phyloP scores from a whole-genome alignment of 495 filamentous ascomycete genomes.

The Bacidia rubella region DNA sequence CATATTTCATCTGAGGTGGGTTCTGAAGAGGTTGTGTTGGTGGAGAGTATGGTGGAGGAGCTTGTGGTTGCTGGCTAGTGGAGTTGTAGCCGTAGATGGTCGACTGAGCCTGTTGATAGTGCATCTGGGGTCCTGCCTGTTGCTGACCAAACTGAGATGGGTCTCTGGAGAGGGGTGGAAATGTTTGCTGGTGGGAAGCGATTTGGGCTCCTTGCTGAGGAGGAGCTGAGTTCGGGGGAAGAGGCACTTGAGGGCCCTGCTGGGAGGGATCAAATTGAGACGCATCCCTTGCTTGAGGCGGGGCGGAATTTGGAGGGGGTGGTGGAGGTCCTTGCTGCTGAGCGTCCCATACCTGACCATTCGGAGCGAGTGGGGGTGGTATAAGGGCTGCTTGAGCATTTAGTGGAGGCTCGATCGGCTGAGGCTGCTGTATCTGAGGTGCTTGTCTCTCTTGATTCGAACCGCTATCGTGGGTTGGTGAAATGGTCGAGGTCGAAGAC shows the following conservation, averaged over 20 bases:
- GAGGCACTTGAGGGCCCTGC: no score
- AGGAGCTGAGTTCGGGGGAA: neutral
- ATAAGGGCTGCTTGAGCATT: neutral
- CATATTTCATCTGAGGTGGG: neutral
- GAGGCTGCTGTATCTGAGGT: neutral
- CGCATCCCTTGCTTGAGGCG: neutral
- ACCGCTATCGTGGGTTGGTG: neutral
- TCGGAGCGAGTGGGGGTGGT: neutral
- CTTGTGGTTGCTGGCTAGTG: neutral
- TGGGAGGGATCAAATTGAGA: no score
- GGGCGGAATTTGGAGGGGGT: neutral
- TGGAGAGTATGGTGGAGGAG: neutral
- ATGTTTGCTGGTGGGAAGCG: neutral
- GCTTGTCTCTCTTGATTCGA: neutral
- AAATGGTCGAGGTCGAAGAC: neutral
- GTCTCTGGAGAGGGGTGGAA: neutral
- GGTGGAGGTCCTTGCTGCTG: neutral
- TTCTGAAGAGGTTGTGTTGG: neutral
- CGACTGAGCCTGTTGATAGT: neutral
- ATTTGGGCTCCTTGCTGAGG: neutral
- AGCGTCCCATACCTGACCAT: neutral
- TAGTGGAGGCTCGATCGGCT: neutral
- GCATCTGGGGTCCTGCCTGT: neutral
- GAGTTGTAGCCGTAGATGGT: neutral
- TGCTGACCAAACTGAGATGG: neutral